phyloP scores from a whole-genome alignment of 148 eudicot species.

The Diospyros kaki region DNA sequence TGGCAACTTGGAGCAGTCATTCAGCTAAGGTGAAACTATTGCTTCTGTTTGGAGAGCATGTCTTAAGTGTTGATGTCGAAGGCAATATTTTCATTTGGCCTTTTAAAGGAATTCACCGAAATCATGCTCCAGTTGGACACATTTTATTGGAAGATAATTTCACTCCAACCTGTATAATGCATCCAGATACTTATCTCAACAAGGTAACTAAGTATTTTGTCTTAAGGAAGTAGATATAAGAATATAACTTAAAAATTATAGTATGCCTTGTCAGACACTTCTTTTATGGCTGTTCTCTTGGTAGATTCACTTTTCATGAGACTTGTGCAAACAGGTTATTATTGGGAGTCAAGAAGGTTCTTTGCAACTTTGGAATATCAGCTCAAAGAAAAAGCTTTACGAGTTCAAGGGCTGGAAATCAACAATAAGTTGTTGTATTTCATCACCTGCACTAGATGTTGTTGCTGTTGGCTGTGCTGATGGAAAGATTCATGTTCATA shows the following conservation, averaged over 20 bases:
- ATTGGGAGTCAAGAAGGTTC: constrained; percentile 84
- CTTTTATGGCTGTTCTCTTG: neutral
- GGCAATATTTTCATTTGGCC: constrained; percentile 84
- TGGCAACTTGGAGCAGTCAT: constrained; percentile 88
- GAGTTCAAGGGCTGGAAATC: constrained; percentile 91
- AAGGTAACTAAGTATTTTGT: constrained; percentile 46
- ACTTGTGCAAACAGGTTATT: constrained; percentile 51
- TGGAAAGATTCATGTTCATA: constrained; percentile 95
- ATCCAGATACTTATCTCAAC: constrained; percentile 95
- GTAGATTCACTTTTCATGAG: constrained; percentile 13
- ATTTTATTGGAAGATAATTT: constrained; percentile 55
- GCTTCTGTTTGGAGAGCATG: constrained; percentile 86
- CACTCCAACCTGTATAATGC: constrained; percentile 80
- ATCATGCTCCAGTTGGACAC: constrained; percentile 66
- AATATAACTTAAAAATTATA: neutral
- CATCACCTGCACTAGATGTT: constrained; percentile 99
- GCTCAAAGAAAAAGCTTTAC: constrained; percentile 70
- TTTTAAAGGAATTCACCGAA: constrained; percentile 69
- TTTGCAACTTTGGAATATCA: constrained; percentile 91
- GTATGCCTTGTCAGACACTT: neutral
- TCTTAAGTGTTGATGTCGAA: constrained; percentile 79
- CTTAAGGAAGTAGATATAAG: constrained; percentile 1
- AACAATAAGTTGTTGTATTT: constrained; percentile 65
- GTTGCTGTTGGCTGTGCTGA: constrained; percentile 94
- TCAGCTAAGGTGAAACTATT: constrained; percentile 63